Conservation (phyloP, 257 asterid species). For the Solanum neorickii region DNA sequence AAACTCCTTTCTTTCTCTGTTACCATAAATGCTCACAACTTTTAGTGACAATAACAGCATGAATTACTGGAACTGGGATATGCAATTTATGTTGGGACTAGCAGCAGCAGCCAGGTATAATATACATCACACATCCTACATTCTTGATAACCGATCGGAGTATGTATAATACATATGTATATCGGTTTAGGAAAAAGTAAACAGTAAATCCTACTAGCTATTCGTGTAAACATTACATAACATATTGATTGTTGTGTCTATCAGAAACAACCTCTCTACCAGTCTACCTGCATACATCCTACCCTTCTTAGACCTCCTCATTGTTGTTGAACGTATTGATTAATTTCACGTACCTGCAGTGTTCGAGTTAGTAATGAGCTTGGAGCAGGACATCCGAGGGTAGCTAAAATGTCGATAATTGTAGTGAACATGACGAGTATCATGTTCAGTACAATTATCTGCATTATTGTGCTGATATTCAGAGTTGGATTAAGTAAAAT, state of each 20-base stretch:
- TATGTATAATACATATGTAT: background rate
- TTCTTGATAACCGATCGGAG: background rate
- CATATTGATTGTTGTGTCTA: background rate
- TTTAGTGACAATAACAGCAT: conserved; percentile 3
- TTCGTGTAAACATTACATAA: background rate
- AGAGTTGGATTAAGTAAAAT: conserved; percentile 14
- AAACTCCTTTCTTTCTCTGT: background rate
- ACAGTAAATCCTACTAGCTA: background rate
- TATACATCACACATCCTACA: background rate
- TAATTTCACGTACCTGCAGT: background rate
- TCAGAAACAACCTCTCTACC: background rate
- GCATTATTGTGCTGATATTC: conserved; percentile 11
- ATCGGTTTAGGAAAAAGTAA: background rate
- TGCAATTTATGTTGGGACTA: conserved; percentile 15
- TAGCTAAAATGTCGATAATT: conserved; percentile 15
- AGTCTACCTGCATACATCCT: background rate
- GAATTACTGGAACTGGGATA: conserved; percentile 28
- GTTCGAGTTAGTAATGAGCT: conserved; percentile 21
- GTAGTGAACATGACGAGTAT: conserved; percentile 12
- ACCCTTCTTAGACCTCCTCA: background rate
- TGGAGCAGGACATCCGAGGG: conserved; percentile 23
- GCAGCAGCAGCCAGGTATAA: conserved; percentile 16
- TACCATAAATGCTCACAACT: background rate
- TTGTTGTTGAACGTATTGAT: background rate
- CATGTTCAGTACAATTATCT: conserved; percentile 5